These are phyloP conservation scores for Ogataea nonfermentans DNA, from an alignment of 805 yeast species.

Conservation along the genomic window DNA sequence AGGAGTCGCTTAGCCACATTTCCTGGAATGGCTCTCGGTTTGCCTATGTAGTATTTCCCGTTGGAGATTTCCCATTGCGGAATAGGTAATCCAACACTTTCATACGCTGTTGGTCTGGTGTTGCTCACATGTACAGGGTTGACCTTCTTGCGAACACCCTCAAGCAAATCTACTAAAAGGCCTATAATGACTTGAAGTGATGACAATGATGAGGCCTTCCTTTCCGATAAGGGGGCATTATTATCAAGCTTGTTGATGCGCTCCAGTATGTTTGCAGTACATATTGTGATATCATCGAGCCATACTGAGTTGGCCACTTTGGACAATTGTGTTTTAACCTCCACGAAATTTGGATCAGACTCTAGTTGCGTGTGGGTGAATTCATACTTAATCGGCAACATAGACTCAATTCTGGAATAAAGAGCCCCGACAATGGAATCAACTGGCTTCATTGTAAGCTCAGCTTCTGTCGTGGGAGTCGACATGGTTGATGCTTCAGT, in stretches of 20 bases:
- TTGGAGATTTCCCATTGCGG: slow-evolving; percentile 14
- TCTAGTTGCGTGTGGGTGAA: slow-evolving; percentile 37
- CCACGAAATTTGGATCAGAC: slow-evolving; percentile 35
- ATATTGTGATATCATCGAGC: slow-evolving; percentile 32
- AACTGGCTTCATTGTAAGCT: slow-evolving; percentile 7
- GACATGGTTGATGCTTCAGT: neutral
- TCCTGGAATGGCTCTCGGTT: slow-evolving; percentile 15
- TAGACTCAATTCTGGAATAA: slow-evolving; percentile 32
- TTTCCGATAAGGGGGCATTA: slow-evolving; percentile 25
- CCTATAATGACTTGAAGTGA: slow-evolving; percentile 39
- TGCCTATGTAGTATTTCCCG: slow-evolving; percentile 13
- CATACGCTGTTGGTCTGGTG: slow-evolving; percentile 6
- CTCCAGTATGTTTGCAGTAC: slow-evolving; percentile 27
- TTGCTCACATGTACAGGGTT: neutral
- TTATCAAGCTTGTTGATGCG: slow-evolving; percentile 27
- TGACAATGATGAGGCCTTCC: slow-evolving; percentile 28
- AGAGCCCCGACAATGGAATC: slow-evolving; percentile 36
- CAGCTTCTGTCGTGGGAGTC: slow-evolving; percentile 2
- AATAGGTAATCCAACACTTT: slow-evolving; percentile 9
- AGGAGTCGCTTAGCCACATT: slow-evolving; percentile 15
- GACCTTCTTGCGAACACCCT: slow-evolving; percentile 20
- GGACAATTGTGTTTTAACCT: slow-evolving; percentile 34
- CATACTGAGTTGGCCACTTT: slow-evolving; percentile 30
- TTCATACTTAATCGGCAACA: slow-evolving; percentile 39
- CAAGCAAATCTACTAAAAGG: slow-evolving; percentile 37